Evolutionary conservation across 495 filamentous ascomycete species (phyloP).

Genomic region (Lepidopterella palustris): DNA sequence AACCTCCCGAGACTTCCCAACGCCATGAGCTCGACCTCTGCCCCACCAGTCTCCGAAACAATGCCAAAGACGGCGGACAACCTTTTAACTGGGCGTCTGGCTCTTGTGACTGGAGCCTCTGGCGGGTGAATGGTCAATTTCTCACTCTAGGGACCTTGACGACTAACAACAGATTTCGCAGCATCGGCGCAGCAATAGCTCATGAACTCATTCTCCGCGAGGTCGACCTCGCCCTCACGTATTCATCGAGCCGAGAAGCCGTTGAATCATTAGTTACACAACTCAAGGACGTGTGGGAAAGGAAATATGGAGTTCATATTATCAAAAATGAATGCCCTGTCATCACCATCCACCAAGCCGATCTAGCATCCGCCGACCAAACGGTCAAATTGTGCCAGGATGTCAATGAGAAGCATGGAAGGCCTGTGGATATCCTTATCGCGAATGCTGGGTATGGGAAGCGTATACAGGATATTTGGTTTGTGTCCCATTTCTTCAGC

Average conservation of each 20-base stretch:
- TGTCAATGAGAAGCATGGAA: conserved; percentile 47
- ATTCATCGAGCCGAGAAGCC: conserved; percentile 45
- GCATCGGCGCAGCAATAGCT: conserved; percentile 57
- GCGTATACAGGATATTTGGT: conserved; percentile 20
- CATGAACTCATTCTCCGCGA: conserved; percentile 48
- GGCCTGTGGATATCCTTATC: conserved; percentile 56
- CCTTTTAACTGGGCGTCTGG: background rate
- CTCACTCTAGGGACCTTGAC: background rate
- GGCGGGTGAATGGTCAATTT: background rate
- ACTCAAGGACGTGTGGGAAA: conserved; percentile 23
- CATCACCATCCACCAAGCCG: conserved; percentile 52
- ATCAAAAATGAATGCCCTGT: conserved; percentile 33
- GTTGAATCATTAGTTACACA: conserved; percentile 44
- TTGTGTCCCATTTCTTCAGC: background rate
- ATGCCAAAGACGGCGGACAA: background rate
- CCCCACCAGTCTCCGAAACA: background rate
- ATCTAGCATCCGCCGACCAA: conserved; percentile 47
- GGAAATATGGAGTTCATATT: background rate
- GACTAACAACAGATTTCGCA: conserved; percentile 24
- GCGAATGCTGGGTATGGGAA: conserved; percentile 45
- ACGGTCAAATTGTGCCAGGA: conserved; percentile 48
- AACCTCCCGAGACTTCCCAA: background rate
- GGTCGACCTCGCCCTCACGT: conserved; percentile 55
- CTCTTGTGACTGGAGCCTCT: background rate
- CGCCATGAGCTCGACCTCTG: background rate